phyloP scores from a whole-genome alignment of 2,329 filamentous ascomycete species.

The Stagonosporopsis cucurbitacearum region DNA sequence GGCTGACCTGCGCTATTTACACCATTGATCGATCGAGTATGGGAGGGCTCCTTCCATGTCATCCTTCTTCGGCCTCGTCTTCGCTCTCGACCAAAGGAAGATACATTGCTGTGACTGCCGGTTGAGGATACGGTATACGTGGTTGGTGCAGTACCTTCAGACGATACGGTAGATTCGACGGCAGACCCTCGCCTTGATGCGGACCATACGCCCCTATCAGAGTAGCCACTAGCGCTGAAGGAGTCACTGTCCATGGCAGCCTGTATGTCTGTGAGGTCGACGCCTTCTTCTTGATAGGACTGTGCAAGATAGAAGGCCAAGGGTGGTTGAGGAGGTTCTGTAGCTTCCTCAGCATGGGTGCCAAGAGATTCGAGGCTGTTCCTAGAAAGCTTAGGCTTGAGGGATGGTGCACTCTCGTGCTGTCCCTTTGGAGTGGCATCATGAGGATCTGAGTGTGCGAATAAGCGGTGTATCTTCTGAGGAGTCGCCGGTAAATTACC shows the following conservation, averaged over 20 bases:
- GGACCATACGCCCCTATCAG: conserved; percentile 34
- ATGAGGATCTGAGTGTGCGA: conserved; percentile 20
- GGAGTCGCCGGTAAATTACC: conserved; percentile 20
- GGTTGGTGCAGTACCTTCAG: conserved; percentile 42
- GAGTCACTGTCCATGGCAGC: conserved; percentile 38
- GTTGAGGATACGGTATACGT: conserved; percentile 42
- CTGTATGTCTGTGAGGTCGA: conserved; percentile 36
- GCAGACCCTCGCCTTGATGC: conserved; percentile 35
- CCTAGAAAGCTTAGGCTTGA: conserved; percentile 36
- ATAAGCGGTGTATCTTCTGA: background rate
- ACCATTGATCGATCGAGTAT: conserved; percentile 38
- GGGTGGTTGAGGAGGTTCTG: conserved; percentile 39
- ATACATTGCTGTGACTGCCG: conserved; percentile 43
- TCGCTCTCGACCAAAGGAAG: conserved; percentile 45
- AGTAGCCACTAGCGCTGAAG: conserved; percentile 29
- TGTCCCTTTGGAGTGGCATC: conserved; percentile 1
- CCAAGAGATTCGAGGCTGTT: conserved; percentile 42
- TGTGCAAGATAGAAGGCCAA: conserved; percentile 45
- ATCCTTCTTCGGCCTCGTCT: conserved; percentile 44
- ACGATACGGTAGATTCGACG: conserved; percentile 42
- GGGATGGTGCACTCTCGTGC: conserved; percentile 12
- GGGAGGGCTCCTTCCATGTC: conserved; percentile 44
- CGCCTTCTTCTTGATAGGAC: conserved; percentile 44
- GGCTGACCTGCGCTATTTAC: conserved; percentile 40
- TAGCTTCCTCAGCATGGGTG: conserved; percentile 26